phyloP scores from a whole-genome alignment of 2,329 filamentous ascomycete genomes.

The Microcyclosporella mali region DNA sequence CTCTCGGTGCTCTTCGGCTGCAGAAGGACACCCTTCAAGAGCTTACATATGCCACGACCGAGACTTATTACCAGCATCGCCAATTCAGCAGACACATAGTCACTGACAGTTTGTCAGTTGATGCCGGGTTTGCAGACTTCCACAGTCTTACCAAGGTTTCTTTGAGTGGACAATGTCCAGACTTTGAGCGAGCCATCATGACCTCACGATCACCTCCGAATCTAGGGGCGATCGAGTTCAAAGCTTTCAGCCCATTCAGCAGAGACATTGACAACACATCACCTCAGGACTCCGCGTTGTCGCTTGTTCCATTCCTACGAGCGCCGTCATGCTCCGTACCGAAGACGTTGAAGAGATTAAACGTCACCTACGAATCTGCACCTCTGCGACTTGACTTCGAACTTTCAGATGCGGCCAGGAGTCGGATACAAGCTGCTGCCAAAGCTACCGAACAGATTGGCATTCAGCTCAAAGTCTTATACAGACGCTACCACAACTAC shows the following conservation, averaged over 20 bases:
- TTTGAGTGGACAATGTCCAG: constrained; percentile 12
- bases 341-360: constrained; percentile 3
- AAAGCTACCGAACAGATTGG: constrained; percentile 3
- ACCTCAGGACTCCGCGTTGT: neutral
- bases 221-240: constrained; percentile 9
- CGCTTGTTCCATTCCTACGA: constrained; percentile 15
- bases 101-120: constrained; percentile 2
- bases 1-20: constrained; percentile 15
- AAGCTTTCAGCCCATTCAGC: constrained; percentile 8
- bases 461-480: constrained; percentile 9
- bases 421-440: constrained; percentile 6
- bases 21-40: constrained; percentile 16
- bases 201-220: constrained; percentile 15
- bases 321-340: constrained; percentile 14
- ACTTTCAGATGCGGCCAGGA: constrained; percentile 1
- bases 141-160: constrained; percentile 11
- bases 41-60: constrained; percentile 15
- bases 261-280: neutral
- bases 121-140: constrained; percentile 18
- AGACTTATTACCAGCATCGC: constrained; percentile 4
- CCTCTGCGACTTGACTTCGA: neutral
- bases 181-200: constrained; percentile 20
- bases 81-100: constrained; percentile 1
- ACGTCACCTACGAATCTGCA: constrained; percentile 5
- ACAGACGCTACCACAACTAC: constrained; percentile 7